Evolutionary conservation across 2,329 filamentous ascomycete genomes (phyloP).

Genomic region (Xylariaceae sp.): DNA sequence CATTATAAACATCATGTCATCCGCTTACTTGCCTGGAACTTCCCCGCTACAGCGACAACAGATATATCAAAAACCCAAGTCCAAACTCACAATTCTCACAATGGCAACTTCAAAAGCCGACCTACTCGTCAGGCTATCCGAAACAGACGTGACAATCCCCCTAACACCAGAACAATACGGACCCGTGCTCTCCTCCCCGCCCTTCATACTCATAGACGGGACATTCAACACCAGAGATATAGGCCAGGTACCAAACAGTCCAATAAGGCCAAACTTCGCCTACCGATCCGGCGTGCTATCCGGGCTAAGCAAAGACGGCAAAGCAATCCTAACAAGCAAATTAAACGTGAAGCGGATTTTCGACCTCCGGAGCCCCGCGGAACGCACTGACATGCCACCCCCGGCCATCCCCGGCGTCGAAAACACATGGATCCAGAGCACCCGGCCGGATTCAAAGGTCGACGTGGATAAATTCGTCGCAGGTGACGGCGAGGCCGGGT

Average conservation of each 20-base stretch:
- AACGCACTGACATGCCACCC: constrained; percentile 42
- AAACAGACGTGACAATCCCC: constrained; percentile 39
- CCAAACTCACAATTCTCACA: constrained; percentile 2
- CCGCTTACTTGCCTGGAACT: not conserved
- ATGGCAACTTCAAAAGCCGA: constrained; percentile 29
- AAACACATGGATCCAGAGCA: constrained; percentile 41
- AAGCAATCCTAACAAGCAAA: constrained; percentile 36
- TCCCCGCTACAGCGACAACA: constrained; percentile 8
- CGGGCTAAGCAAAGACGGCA: constrained; percentile 34
- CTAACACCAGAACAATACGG: constrained; percentile 38
- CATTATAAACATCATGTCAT: not conserved
- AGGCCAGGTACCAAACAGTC: constrained; percentile 41
- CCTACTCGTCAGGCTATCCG: constrained; percentile 39
- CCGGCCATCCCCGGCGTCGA: constrained; percentile 40
- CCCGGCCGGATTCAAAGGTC: constrained; percentile 35
- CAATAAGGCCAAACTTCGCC: constrained; percentile 39
- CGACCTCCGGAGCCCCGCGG: constrained; percentile 46
- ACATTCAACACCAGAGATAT: constrained; percentile 52
- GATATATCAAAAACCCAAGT: too few species aligned
- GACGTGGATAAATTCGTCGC: constrained; percentile 41
- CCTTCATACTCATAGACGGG: constrained; percentile 44
- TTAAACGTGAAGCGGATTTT: constrained; percentile 45
- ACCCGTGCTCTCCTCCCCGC: constrained; percentile 38
- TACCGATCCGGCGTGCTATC: constrained; percentile 47
- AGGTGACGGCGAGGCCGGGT: constrained; percentile 43